Conservation (phyloP, 176 grass and related monocot genomes). For the Microstegium vimineum region DNA sequence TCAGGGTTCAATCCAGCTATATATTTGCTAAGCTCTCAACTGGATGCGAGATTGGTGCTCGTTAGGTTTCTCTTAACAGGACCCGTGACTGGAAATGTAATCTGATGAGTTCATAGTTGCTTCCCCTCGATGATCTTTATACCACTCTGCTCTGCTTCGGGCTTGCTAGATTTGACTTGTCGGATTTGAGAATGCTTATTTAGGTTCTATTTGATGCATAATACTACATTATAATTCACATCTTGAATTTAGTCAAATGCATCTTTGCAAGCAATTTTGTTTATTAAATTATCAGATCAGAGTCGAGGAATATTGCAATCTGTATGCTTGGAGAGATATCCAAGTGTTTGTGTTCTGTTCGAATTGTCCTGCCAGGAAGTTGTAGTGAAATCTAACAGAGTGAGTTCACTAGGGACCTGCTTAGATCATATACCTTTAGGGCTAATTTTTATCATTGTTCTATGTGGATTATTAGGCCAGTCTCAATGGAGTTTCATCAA, state of each 20-base stretch:
- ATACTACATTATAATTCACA: background rate
- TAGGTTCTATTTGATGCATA: background rate
- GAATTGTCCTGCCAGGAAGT: background rate
- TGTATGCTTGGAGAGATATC: background rate
- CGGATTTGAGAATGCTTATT: background rate
- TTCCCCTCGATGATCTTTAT: background rate
- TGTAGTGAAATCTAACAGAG: background rate
- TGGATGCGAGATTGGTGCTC: background rate
- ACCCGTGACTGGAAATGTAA: background rate
- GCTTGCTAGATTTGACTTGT: background rate
- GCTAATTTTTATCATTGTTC: background rate
- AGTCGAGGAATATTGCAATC: background rate
- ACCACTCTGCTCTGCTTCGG: background rate
- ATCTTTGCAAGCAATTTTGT: background rate
- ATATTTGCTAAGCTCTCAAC: background rate
- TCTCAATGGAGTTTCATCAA: too few relatives aligned
- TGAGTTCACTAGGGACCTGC: background rate
- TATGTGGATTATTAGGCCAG: background rate
- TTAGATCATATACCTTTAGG: background rate
- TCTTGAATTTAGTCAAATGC: background rate
- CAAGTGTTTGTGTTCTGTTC: background rate
- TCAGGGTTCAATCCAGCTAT: background rate
- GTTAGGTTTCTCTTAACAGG: constrained; percentile 4
- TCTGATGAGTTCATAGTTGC: background rate
- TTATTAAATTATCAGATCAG: background rate